Percentiles rank a stretch among this genome's conserved stretches.
Conservation (phyloP, 805 yeast species). For the Teunomyces kruisii region DNA sequence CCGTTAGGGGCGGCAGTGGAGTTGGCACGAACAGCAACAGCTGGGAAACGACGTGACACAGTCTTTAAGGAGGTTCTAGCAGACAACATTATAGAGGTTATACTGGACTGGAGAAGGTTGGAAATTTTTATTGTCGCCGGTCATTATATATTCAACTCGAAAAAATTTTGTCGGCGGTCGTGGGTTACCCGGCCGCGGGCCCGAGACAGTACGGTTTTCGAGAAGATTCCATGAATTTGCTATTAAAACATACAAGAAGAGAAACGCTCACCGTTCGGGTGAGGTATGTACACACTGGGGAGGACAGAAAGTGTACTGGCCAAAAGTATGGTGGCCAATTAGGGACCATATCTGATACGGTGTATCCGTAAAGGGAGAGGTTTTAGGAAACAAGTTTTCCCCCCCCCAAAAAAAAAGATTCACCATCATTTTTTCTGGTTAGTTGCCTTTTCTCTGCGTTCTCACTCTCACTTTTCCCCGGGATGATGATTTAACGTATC, state of each 20-base stretch:
- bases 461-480: too few species aligned
- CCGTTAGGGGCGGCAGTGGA: slow-evolving; percentile 39
- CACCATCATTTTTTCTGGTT: too few species aligned
- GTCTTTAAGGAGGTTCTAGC: slow-evolving; percentile 40
- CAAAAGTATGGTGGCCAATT: not conserved
- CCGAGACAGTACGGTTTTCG: not conserved
- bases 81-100: slow-evolving; percentile 34
- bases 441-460: too few species aligned
- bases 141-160: slow-evolving; percentile 5
- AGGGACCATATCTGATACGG: too few species aligned
- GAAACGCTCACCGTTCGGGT: too few species aligned
- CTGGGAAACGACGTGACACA: slow-evolving; percentile 36
- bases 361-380: too few species aligned
- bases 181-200: slow-evolving; percentile 21
- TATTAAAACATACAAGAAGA: slow-evolving; percentile 2
- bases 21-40: slow-evolving; percentile 25
- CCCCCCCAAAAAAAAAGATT: too few species aligned
- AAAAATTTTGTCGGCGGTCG: slow-evolving; percentile 17
- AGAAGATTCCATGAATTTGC: not conserved
- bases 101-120: not conserved
- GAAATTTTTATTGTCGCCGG: not conserved
- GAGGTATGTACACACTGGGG: too few species aligned
- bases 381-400: too few species aligned
- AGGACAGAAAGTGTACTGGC: too few species aligned
- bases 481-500: too few species aligned